Base-by-base conservation (phyloP, 352 stramenopile species). In the Globisporangium lucens region DNA sequence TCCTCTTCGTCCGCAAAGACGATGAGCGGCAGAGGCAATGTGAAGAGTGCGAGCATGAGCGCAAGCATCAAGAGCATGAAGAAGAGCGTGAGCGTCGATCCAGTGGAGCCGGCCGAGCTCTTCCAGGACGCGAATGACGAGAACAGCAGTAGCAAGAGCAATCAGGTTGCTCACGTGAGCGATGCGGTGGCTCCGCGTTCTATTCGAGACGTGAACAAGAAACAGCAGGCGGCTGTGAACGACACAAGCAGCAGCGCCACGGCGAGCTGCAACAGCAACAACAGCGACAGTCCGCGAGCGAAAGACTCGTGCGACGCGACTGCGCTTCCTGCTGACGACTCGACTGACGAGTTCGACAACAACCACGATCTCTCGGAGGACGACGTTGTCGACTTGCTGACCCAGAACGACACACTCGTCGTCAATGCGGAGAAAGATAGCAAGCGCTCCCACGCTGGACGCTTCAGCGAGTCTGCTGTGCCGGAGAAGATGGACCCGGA, bases 401-500 rank as follows among this genome's bases (percentile, higher is more conserved):
- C 35, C 17, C 41, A 60, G n/a, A 27, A 52, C 20, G 49, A 38
- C 29, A 20, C 6, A 30, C 27, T 3, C 57, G 15, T 22, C 38
- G 13, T 13, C 38, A 63, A 4, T 30, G 38, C 24, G 24, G 55
- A 53, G 58, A 63, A 55, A 3, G 43, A 55, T 13, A 38, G 17
- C n/a, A 22, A n/a, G 5, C 49, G 53, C 20, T 67, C 47, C 3
- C 57, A 22, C 17, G 55, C 38, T 1, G 63, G 61, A 15, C 69
- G 59, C 52, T 72, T 72, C 47, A 68, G 65, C 27, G 69, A 70
- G n/a, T 72, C 69, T 9, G 58, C 65, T 8, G 58, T 74, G 43
- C 69, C 63, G 15, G 65, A 66, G 36, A 65, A 71, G 38, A 69
- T 81, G 30, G 78, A 90, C 63, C 66, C 74, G 17, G 68, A 73